A percentile compares a stretch with the other conserved stretches of the same genome.
Evolutionary conservation across 106 monocot species (phyloP).

Genomic region (Ottelia alismoides): DNA sequence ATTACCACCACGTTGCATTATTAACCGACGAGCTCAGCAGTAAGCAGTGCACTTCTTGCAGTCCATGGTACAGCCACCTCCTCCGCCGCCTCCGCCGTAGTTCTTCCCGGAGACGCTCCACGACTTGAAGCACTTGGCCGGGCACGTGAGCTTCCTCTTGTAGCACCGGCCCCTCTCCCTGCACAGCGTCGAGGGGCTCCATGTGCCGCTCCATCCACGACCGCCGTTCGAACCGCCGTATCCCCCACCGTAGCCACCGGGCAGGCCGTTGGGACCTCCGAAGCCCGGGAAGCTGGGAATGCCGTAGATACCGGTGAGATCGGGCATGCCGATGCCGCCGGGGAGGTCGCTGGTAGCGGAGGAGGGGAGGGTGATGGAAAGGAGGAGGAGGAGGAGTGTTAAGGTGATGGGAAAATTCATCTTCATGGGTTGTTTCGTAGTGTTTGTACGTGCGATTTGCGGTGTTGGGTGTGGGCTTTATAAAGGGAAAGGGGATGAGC

Average conservation of each 20-base stretch:
- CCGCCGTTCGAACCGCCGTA: conserved; percentile 43
- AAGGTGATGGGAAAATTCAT: no score
- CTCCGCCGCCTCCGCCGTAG: conserved; percentile 50
- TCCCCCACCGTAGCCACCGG: conserved; percentile 32
- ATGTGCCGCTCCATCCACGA: conserved; percentile 14
- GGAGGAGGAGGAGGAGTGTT: no score
- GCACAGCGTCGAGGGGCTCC: conserved; percentile 36
- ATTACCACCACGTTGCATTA: no score
- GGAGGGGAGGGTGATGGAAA: background rate
- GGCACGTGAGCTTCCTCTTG: conserved; percentile 38
- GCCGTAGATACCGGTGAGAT: background rate
- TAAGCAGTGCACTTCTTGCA: conserved; percentile 47
- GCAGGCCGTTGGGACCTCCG: conserved; percentile 14
- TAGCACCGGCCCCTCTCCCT: conserved; percentile 44
- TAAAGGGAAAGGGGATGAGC: no score
- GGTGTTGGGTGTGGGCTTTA: no score
- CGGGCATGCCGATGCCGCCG: conserved; percentile 17
- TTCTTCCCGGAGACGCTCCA: conserved; percentile 33
- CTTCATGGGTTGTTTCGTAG: no score
- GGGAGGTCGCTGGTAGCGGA: conserved; percentile 4
- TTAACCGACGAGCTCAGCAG: no score
- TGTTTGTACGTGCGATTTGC: no score
- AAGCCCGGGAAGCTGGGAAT: conserved; percentile 20
- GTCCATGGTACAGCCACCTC: no score
- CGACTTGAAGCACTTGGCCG: no score